These are phyloP conservation scores for Blakeslea trispora DNA, from an alignment of 371 early-diverging fungal species.

Conservation along the genomic window DNA sequence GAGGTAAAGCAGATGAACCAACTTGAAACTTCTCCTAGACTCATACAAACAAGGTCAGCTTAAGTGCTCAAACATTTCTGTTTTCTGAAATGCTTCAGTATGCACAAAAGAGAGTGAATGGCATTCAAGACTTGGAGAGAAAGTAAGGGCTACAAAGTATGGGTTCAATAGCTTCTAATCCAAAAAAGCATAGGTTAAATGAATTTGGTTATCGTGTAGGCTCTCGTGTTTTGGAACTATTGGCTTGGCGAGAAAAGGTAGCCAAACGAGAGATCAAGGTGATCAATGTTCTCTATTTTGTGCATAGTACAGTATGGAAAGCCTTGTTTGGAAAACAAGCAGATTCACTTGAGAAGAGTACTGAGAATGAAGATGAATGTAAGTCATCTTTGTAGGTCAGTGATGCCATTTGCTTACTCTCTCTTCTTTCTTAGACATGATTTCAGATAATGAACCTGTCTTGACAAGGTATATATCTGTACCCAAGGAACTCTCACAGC, in stretches of 20 bases:
- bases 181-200: slow-evolving; percentile 83
- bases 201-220: slow-evolving; percentile 96
- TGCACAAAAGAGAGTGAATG: slow-evolving; percentile 90
- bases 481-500: slow-evolving; percentile 87
- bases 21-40: too few relatives aligned
- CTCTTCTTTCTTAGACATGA: slow-evolving; percentile 79
- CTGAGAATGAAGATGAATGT: slow-evolving; percentile 96
- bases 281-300: slow-evolving; percentile 84
- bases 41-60: slow-evolving; percentile 84
- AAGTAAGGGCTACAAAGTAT: too few relatives aligned
- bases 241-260: slow-evolving; percentile 84
- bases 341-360: slow-evolving; percentile 91
- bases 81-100: slow-evolving; percentile 96
- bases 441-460: slow-evolving; percentile 93
- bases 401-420: too few relatives aligned
- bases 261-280: slow-evolving; percentile 88
- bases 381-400: too few relatives aligned
- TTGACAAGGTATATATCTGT: slow-evolving; percentile 89
- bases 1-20: slow-evolving; percentile 51
- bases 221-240: slow-evolving; percentile 79
- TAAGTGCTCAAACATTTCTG: slow-evolving; percentile 87
- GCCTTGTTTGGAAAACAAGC: slow-evolving; percentile 91
- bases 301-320: slow-evolving; percentile 93
- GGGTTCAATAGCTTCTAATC: too few relatives aligned
- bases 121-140: slow-evolving; percentile 93